A percentile compares a stretch with the other conserved stretches of the same genome.
phyloP scores from a whole-genome alignment of 768 basidiomycete species.

The Chalciporus sphaerocephalus region DNA sequence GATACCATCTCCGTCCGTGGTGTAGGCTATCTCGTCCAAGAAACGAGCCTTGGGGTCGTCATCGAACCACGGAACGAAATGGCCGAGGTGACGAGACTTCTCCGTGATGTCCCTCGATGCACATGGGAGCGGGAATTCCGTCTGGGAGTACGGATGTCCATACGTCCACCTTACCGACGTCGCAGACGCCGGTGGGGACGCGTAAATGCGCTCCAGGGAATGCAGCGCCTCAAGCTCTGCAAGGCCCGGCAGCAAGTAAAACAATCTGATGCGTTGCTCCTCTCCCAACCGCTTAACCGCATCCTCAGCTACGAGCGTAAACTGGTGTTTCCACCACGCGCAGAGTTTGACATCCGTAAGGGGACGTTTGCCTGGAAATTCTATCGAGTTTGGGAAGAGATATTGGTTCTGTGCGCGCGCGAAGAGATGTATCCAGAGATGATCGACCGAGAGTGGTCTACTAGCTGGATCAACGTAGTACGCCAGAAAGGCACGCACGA shows the following conservation, averaged over 20 bases:
- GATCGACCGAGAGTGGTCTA: slow-evolving; percentile 50
- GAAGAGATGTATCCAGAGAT: slow-evolving; percentile 83
- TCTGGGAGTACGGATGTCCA: slow-evolving; percentile 68
- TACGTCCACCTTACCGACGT: slow-evolving; percentile 55
- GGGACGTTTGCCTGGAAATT: slow-evolving; percentile 64
- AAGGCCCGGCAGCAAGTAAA: slow-evolving; percentile 69
- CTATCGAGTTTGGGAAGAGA: slow-evolving; percentile 84
- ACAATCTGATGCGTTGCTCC: slow-evolving; percentile 32
- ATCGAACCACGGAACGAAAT: slow-evolving; percentile 85
- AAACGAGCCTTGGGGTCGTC: slow-evolving; percentile 97
- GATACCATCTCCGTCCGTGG: slow-evolving; percentile 53
- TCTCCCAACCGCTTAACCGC: slow-evolving; percentile 22
- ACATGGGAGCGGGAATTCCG: slow-evolving; percentile 41
- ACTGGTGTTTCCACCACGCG: slow-evolving; percentile 86
- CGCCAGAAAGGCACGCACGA: slow-evolving; percentile 62
- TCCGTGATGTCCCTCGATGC: slow-evolving; percentile 37
- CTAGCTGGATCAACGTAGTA: slow-evolving; percentile 63
- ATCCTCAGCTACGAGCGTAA: slow-evolving; percentile 52
- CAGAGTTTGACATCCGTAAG: slow-evolving; percentile 77
- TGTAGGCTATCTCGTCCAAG: slow-evolving; percentile 83
- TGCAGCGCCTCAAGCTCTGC: slow-evolving; percentile 62
- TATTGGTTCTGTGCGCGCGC: slow-evolving; percentile 90
- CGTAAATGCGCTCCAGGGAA: slow-evolving; percentile 42
- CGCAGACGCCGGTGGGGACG: slow-evolving; percentile 16
- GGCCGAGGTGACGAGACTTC: slow-evolving; percentile 44